Base-by-base conservation (phyloP, 495 filamentous ascomycete species). In the Astrocystis sublimbata region DNA sequence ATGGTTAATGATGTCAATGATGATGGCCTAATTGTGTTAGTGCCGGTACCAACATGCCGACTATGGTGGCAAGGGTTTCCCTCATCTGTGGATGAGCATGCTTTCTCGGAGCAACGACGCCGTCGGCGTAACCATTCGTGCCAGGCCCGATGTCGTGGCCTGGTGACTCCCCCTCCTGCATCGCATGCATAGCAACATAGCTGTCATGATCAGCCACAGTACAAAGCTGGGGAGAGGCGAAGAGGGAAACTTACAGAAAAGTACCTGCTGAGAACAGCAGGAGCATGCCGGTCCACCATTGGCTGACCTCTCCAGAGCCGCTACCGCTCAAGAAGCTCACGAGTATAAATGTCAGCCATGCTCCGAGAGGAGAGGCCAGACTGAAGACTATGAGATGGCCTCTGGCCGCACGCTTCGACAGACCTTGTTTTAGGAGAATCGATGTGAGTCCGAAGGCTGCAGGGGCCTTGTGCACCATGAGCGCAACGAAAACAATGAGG, bases 181-280 rank as follows among this genome's bases (percentile, higher is more conserved):
- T 97, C 3, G 92, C 92, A 71, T 98, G 94, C 93, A 97, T 96
- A 2, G 94, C 96, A 28, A 98, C 94, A 70, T 98, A 98, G 71
- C 92, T 96, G 57, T 10, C 30, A 60, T 40, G 10, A 53, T 75
- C 61, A 73, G 62, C 64, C 43, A 45, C 60, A 41, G 28, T 49
- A 42, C 13, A 26, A 46, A 24, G 24, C 13, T 8, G 1, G 35
- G 7, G 21, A 21, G 4, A 54, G 15, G 6, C 7, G 15, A 45
- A 30, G 41, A 58, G 9, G n/a, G n/a, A n/a, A n/a, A 83, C 90
- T 83, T 76, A 97, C 92, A 98, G 78, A 73, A 98, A 98, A 3
- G 94, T 98, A 15, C 94, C 94, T 2, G 88, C 94, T 13, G 91
- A 96, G 71, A 98, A 98, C 24, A 98, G 75, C 12, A 98, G 75